A percentile compares a stretch with the other conserved stretches of the same genome.
Conservation (phyloP, 2,329 filamentous ascomycete genomes). For the Penicillium corylophilum region DNA sequence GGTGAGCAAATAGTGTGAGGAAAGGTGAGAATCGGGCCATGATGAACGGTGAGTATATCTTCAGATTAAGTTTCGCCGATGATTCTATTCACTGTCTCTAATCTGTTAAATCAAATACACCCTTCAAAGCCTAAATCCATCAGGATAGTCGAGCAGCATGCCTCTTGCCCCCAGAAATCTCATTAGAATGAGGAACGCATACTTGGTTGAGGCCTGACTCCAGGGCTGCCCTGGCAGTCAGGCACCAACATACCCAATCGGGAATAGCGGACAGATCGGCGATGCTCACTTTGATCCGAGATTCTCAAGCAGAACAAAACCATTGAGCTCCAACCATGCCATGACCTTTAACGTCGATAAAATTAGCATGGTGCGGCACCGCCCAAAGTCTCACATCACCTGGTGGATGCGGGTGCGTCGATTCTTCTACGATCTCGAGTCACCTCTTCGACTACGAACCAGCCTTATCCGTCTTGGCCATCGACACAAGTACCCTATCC, state of each 20-base stretch:
- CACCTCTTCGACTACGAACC: conserved; percentile 21
- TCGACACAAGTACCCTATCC: conserved; percentile 19
- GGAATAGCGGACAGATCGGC: not conserved
- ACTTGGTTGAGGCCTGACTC: not conserved
- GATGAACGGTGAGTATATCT: not conserved
- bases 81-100: not conserved
- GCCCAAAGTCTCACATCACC: conserved; percentile 6
- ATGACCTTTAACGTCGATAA: not conserved
- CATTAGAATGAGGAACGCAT: not conserved
- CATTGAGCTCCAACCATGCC: not conserved
- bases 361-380: conserved; percentile 1
- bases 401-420: conserved; percentile 12
- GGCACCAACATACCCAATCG: not conserved
- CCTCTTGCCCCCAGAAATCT: not conserved
- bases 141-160: not conserved
- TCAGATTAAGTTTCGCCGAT: not conserved
- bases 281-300: not conserved
- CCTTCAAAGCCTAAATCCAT: not conserved
- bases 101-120: not conserved
- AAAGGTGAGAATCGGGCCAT: not conserved
- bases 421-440: conserved; percentile 12
- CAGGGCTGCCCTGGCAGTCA: not conserved
- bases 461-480: conserved; percentile 22
- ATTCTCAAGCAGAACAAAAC: not conserved
- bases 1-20: not conserved